A percentile compares a stretch with the other conserved stretches of the same genome.
Conservation (phyloP, 2,329 filamentous ascomycete genomes). For the Rachicladosporium sp. region DNA sequence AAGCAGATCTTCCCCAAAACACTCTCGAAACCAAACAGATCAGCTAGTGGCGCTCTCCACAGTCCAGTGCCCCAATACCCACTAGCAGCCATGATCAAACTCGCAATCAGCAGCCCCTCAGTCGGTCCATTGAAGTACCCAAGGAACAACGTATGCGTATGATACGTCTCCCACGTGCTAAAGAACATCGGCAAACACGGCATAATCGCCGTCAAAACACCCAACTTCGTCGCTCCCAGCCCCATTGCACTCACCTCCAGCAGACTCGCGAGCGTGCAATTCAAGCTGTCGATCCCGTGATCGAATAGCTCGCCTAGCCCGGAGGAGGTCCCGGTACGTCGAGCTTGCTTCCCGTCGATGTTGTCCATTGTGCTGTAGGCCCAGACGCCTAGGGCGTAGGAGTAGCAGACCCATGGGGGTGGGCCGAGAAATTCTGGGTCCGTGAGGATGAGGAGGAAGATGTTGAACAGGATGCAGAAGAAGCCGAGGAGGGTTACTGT, state of each 20-base stretch:
- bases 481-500: conserved; percentile 95
- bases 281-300: conserved; percentile 95
- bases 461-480: conserved; percentile 81
- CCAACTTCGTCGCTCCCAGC: conserved; percentile 68
- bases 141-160: conserved; percentile 92
- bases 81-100: conserved; percentile 71
- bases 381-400: conserved; percentile 90
- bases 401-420: conserved; percentile 88
- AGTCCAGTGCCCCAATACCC: conserved; percentile 80
- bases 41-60: conserved; percentile 65
- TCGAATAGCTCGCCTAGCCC: conserved; percentile 94
- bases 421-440: conserved; percentile 77
- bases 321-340: conserved; percentile 87
- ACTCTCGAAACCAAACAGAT: conserved; percentile 51
- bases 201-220: conserved; percentile 81
- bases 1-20: conserved; percentile 62
- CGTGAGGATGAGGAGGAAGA: conserved; percentile 60
- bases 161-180: conserved; percentile 98
- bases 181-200: conserved; percentile 98
- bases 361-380: conserved; percentile 99
- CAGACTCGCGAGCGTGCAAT: conserved; percentile 86
- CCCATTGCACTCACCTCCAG: conserved; percentile 90
- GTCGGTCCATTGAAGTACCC: conserved; percentile 96
- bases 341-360: conserved; percentile 93
- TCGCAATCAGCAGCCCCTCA: conserved; percentile 84